A percentile compares a stretch with the other conserved stretches of the same genome.
Conservation (phyloP, 805 yeast genomes). For the Phaffomyces opuntiae region DNA sequence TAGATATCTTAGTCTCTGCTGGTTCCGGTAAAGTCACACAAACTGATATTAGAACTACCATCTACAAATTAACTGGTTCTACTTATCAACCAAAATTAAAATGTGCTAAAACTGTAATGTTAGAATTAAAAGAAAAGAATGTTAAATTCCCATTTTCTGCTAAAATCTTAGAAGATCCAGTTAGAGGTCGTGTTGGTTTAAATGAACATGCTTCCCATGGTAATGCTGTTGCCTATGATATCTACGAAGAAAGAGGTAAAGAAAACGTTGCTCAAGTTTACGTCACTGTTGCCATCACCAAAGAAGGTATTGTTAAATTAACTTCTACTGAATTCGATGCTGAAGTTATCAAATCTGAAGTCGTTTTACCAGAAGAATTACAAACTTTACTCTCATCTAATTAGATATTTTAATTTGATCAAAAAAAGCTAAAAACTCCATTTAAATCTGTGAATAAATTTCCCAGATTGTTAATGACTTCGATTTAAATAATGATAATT, state of each 20-base stretch:
- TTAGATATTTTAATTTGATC: no score
- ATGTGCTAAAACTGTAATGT: conserved; percentile 58
- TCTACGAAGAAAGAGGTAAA: conserved; percentile 59
- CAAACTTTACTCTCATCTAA: conserved; percentile 40
- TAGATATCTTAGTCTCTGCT: conserved; percentile 62
- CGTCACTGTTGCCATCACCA: conserved; percentile 70
- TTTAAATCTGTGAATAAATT: neutral
- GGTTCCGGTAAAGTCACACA: conserved; percentile 58
- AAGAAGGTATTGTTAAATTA: conserved; percentile 61
- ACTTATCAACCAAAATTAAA: conserved; percentile 64
- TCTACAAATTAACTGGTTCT: conserved; percentile 66
- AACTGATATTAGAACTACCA: conserved; percentile 55
- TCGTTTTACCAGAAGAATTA: conserved; percentile 44
- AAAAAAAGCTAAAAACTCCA: conserved; percentile 36
- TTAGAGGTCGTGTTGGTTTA: conserved; percentile 67
- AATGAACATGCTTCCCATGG: conserved; percentile 65
- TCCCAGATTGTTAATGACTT: neutral
- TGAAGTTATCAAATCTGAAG: conserved; percentile 45
- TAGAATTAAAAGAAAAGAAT: conserved; percentile 60
- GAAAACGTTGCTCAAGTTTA: conserved; percentile 64
- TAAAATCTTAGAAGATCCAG: conserved; percentile 58
- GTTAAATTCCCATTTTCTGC: conserved; percentile 65
- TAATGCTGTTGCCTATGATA: conserved; percentile 61
- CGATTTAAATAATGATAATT: no score
- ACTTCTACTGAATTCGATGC: conserved; percentile 49